A percentile compares a stretch with the other conserved stretches of the same genome.
Conservation (phyloP, 768 basidiomycete genomes). For the Lactarius indigo region DNA sequence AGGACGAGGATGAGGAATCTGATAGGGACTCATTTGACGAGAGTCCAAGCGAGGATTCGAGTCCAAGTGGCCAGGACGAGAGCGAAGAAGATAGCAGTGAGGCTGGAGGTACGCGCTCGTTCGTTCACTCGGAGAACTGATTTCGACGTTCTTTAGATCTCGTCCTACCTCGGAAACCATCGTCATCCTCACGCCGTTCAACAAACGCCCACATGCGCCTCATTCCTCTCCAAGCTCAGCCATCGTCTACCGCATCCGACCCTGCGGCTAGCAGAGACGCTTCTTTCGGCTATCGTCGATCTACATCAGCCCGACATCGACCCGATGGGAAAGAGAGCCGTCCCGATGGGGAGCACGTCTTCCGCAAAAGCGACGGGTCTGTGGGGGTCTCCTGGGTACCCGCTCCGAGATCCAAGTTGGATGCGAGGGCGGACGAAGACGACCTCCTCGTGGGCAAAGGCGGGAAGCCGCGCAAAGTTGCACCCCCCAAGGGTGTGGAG, state of each 20-base stretch:
- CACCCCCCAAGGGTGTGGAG: constrained; percentile 61
- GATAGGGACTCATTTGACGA: constrained; percentile 52
- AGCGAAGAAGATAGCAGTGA: constrained; percentile 42
- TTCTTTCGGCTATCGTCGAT: constrained; percentile 69
- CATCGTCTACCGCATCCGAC: constrained; percentile 29
- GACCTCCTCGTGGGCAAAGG: constrained; percentile 27
- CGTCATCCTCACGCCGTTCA: constrained; percentile 31
- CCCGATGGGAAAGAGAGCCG: background rate
- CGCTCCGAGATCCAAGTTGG: constrained; percentile 30
- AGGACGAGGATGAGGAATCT: constrained; percentile 73
- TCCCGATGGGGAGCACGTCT: constrained; percentile 21
- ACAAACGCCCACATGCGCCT: constrained; percentile 55
- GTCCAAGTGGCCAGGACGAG: background rate
- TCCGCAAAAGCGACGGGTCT: constrained; percentile 49
- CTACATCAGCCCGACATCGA: constrained; percentile 27
- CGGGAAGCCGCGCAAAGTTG: constrained; percentile 28
- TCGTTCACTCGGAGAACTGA: background rate
- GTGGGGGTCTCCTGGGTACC: constrained; percentile 88
- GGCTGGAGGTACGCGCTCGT: constrained; percentile 35
- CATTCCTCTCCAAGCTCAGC: constrained; percentile 58
- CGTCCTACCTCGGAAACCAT: background rate
- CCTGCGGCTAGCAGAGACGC: constrained; percentile 46
- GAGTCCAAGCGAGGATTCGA: constrained; percentile 24
- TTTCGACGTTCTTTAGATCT: background rate
- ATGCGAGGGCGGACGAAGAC: constrained; percentile 29